These are phyloP conservation scores for Pyrenophora teres DNA, from an alignment of 2,329 filamentous ascomycete species.

Conservation along the genomic window DNA sequence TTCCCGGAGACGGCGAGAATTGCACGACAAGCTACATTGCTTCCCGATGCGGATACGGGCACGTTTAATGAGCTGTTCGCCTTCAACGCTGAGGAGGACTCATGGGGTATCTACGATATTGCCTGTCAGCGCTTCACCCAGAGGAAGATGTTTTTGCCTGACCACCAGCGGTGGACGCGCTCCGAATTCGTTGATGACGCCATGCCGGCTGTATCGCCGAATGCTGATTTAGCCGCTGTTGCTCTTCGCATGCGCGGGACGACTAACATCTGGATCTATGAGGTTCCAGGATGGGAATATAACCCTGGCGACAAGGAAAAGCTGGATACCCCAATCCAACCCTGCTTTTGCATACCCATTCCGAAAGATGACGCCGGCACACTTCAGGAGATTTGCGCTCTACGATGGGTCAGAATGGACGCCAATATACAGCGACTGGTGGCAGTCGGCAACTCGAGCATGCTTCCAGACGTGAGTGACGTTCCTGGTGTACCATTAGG, in stretches of 20 bases:
- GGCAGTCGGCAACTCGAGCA: slow-evolving; percentile 45
- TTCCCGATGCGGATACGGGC: slow-evolving; percentile 46
- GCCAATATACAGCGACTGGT: slow-evolving; percentile 43
- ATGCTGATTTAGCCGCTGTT: slow-evolving; percentile 46
- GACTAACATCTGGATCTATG: slow-evolving; percentile 48
- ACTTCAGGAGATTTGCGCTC: slow-evolving; percentile 44
- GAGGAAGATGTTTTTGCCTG: slow-evolving; percentile 46
- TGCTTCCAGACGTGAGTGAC: slow-evolving; percentile 27
- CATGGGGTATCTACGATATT: slow-evolving; percentile 50
- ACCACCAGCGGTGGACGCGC: slow-evolving; percentile 46
- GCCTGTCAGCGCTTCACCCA: slow-evolving; percentile 46
- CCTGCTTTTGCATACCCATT: slow-evolving; percentile 46
- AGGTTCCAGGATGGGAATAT: slow-evolving; percentile 45
- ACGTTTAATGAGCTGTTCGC: slow-evolving; percentile 49
- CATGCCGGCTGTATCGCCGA: slow-evolving; percentile 48
- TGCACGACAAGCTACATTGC: slow-evolving; percentile 46
- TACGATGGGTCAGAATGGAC: slow-evolving; percentile 44
- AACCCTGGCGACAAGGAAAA: slow-evolving; percentile 32
- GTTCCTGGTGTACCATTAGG: slow-evolving; percentile 34
- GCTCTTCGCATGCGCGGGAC: slow-evolving; percentile 46
- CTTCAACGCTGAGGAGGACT: slow-evolving; percentile 48
- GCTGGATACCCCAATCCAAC: slow-evolving; percentile 41
- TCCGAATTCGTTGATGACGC: slow-evolving; percentile 49
- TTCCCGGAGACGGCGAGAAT: slow-evolving; percentile 48
- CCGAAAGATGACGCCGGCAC: slow-evolving; percentile 37